phyloP scores from a whole-genome alignment of 352 stramenopile species.

The Pythium brachiatum region DNA sequence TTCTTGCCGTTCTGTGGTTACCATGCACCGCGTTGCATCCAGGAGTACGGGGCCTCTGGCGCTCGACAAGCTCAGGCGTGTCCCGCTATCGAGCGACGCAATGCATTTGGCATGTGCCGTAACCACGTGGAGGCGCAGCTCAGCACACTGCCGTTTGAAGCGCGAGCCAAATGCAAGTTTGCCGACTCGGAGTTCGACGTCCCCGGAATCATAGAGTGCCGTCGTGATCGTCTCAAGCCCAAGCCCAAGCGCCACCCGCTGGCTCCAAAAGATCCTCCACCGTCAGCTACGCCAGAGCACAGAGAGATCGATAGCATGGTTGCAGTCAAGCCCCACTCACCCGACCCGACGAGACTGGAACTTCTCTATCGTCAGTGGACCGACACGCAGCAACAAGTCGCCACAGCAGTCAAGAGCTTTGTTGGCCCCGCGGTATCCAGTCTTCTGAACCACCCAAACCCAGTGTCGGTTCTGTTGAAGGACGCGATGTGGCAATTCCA shows the following conservation, averaged over 20 bases:
- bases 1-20: constrained; percentile 69
- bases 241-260: constrained; percentile 40
- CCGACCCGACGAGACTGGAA: not conserved
- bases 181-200: constrained; percentile 67
- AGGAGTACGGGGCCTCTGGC: constrained; percentile 38
- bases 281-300: not conserved
- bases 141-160: constrained; percentile 48
- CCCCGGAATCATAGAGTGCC: constrained; percentile 57
- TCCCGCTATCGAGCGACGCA: constrained; percentile 48
- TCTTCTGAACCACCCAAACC: constrained; percentile 37
- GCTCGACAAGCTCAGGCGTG: constrained; percentile 24
- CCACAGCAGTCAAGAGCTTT: not conserved
- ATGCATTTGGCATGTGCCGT: constrained; percentile 63
- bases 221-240: constrained; percentile 25
- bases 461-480: constrained; percentile 42
- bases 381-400: not conserved
- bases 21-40: constrained; percentile 55
- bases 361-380: constrained; percentile 1
- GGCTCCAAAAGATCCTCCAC: constrained; percentile 46
- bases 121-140: constrained; percentile 69
- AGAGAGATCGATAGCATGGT: not conserved
- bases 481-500: constrained; percentile 59
- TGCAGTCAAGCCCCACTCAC: constrained; percentile 6
- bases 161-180: constrained; percentile 36
- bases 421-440: not conserved